A percentile compares a stretch with the other conserved stretches of the same genome.
Evolutionary conservation across 2,329 filamentous ascomycete genomes (phyloP).

Genomic region (Colletotrichum orbiculare): DNA sequence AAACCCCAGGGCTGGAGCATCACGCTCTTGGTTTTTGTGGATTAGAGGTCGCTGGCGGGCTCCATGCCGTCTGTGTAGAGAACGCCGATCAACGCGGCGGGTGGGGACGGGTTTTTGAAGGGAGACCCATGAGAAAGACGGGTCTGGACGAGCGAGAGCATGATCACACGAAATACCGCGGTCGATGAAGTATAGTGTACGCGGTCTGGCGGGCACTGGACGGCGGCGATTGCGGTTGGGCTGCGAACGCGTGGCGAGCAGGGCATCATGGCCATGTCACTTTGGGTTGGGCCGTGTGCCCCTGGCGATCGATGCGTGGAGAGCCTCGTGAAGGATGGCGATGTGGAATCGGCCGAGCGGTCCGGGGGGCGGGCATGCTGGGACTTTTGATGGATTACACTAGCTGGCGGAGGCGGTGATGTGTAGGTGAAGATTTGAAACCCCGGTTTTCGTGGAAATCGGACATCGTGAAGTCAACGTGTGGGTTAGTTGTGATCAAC

Average conservation of each 20-base stretch:
- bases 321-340: not conserved
- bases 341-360: not conserved
- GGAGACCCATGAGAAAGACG: conserved; percentile 5
- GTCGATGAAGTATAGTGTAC: not conserved
- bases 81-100: conserved; percentile 6
- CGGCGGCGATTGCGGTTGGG: not conserved
- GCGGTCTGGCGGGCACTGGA: too few relatives aligned
- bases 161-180: not conserved
- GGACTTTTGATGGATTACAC: not conserved
- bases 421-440: not conserved
- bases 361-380: not conserved
- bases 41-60: not conserved
- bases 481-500: too few relatives aligned
- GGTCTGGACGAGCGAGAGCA: too few relatives aligned
- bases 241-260: not conserved
- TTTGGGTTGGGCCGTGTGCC: not conserved
- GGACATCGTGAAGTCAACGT: too few relatives aligned
- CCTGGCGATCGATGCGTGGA: conserved; percentile 16
- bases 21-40: conserved; percentile 6
- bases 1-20: conserved; percentile 2
- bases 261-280: conserved; percentile 8
- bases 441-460: not conserved
- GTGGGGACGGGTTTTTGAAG: not conserved
- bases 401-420: too few relatives aligned
- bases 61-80: conserved; percentile 10